Conservation (phyloP, 1,284 basidiomycete species). For the Calocybe gambosa region DNA sequence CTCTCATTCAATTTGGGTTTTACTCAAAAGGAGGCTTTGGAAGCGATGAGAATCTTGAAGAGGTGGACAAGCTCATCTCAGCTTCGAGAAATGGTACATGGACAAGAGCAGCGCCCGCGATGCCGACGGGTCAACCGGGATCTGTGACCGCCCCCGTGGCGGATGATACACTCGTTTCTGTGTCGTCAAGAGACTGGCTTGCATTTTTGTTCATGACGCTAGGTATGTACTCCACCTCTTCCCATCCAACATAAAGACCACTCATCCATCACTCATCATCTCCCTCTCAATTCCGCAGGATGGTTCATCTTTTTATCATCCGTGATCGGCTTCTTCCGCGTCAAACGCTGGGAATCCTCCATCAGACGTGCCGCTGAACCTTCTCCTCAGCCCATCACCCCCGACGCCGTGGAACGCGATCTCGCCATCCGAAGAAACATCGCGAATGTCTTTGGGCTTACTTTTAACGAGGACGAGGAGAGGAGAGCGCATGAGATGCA, state of each 20-base stretch:
- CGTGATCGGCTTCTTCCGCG: slow-evolving; percentile 75
- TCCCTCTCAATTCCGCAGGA: slow-evolving; percentile 34
- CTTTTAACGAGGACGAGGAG: slow-evolving; percentile 21
- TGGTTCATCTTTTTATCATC: slow-evolving; percentile 87
- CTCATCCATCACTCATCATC: not conserved
- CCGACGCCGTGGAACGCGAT: slow-evolving; percentile 43
- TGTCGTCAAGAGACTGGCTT: slow-evolving; percentile 70
- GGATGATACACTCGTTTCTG: slow-evolving; percentile 17
- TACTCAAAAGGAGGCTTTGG: slow-evolving; percentile 36
- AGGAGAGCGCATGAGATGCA: not conserved
- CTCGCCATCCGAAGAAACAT: slow-evolving; percentile 40
- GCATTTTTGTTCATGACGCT: slow-evolving; percentile 88
- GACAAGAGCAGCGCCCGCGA: not conserved
- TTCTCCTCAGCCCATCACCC: slow-evolving; percentile 26
- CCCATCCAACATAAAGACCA: not conserved
- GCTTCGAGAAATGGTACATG: slow-evolving; percentile 1
- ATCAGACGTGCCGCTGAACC: slow-evolving; percentile 39
- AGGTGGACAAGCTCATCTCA: not conserved
- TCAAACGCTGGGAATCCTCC: slow-evolving; percentile 74
- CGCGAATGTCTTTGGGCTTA: slow-evolving; percentile 42
- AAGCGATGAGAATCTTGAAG: not conserved
- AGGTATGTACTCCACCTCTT: slow-evolving; percentile 34
- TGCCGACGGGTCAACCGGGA: not conserved
- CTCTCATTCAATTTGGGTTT: slow-evolving; percentile 86
- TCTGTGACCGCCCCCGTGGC: slow-evolving; percentile 11